These are phyloP conservation scores for Fusarium xylarioides DNA, from an alignment of 2,329 filamentous ascomycete genomes.

Conservation along the genomic window DNA sequence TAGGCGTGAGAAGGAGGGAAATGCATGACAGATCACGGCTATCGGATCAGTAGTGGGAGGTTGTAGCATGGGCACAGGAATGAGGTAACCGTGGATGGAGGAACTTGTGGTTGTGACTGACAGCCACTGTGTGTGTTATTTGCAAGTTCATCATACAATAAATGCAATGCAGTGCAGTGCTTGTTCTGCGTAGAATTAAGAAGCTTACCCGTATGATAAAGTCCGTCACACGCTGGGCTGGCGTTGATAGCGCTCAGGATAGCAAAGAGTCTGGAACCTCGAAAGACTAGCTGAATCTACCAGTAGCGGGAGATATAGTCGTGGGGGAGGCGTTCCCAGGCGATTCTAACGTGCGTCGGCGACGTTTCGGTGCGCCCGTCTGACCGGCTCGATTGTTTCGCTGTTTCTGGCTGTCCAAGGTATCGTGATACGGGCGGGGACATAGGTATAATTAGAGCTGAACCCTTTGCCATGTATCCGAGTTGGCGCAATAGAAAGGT, in stretches of 20 bases:
- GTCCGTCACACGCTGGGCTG: slow-evolving; percentile 9
- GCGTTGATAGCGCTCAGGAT: not conserved
- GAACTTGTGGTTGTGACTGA: not conserved
- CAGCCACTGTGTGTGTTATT: not conserved
- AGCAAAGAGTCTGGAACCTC: slow-evolving; percentile 34
- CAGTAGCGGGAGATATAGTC: slow-evolving; percentile 5
- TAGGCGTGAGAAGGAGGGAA: slow-evolving; percentile 21
- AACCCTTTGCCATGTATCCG: not conserved
- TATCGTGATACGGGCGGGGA: not conserved
- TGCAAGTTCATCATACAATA: not conserved
- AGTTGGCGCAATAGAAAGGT: not conserved
- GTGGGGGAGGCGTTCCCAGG: slow-evolving; percentile 25
- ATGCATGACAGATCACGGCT: slow-evolving; percentile 32
- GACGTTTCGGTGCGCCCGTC: slow-evolving; percentile 26
- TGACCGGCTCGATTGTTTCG: not conserved
- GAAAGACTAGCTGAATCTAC: slow-evolving; percentile 24
- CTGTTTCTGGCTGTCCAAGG: not conserved
- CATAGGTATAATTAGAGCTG: slow-evolving; percentile 7
- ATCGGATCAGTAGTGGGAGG: slow-evolving; percentile 24
- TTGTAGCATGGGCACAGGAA: slow-evolving; percentile 18
- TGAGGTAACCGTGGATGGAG: slow-evolving; percentile 2
- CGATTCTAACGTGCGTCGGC: slow-evolving; percentile 13
- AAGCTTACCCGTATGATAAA: slow-evolving; percentile 31
- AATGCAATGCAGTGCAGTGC: not conserved
- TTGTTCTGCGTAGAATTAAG: not conserved